Evolutionary conservation across 2,329 filamentous ascomycete genomes (phyloP).

Genomic region (Aspergillus ochraceus): DNA sequence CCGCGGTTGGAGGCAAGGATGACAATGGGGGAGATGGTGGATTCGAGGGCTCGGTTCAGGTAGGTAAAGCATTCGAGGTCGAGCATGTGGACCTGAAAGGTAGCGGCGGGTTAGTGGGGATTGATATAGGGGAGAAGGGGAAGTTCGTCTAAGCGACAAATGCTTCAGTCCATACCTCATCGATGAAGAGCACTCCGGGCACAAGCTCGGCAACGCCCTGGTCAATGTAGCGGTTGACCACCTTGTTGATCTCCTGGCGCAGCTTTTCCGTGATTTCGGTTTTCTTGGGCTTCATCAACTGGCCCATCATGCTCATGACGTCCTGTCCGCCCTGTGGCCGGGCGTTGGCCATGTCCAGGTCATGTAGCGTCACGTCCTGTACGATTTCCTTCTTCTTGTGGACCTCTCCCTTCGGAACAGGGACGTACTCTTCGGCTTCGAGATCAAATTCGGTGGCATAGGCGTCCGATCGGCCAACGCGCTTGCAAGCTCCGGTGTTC

Average conservation of each 20-base stretch:
- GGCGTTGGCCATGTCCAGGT: constrained; percentile 93
- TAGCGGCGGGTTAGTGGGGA: neutral
- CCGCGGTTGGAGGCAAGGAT: constrained; percentile 97
- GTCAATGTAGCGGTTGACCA: constrained; percentile 98
- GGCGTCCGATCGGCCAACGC: constrained; percentile 91
- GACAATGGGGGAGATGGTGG: constrained; percentile 90
- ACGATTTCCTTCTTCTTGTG: constrained; percentile 99
- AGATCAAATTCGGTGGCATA: constrained; percentile 98
- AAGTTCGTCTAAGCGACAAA: neutral
- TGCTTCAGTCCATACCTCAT: constrained; percentile 66
- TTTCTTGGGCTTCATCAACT: constrained; percentile 99
- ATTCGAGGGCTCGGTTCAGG: constrained; percentile 96
- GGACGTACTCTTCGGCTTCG: constrained; percentile 98
- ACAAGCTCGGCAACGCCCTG: constrained; percentile 97
- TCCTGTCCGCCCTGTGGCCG: constrained; percentile 96
- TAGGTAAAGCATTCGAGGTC: constrained; percentile 99
- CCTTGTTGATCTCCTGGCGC: constrained; percentile 95
- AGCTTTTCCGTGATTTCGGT: constrained; percentile 99
- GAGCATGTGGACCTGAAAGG: constrained; percentile 87
- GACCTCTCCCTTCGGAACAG: constrained; percentile 96
- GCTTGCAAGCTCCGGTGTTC: constrained; percentile 96
- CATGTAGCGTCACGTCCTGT: constrained; percentile 95
- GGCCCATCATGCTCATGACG: constrained; percentile 99
- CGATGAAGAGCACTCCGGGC: constrained; percentile 97
- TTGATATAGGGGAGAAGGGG: constrained; percentile 19